Conservation (phyloP, 352 stramenopile genomes). For the Phytophthora chlamydospora region DNA sequence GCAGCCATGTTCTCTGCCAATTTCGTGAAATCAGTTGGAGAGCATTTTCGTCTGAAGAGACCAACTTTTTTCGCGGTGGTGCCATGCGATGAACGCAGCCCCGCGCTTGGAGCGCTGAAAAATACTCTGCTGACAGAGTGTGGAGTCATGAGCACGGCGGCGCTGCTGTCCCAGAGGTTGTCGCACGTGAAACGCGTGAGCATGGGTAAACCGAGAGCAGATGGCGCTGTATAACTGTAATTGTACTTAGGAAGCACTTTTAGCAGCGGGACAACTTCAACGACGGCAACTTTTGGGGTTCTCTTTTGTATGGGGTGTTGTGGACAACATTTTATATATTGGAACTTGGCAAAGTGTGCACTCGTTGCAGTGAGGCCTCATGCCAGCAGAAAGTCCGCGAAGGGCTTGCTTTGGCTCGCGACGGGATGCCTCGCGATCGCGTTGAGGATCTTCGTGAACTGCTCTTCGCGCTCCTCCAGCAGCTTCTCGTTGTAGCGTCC, state of each 20-base stretch:
- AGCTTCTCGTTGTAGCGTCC: slow-evolving; percentile 48
- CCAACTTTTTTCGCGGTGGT: no score
- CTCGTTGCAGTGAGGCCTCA: not conserved
- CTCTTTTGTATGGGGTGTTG: not conserved
- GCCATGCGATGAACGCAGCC: no score
- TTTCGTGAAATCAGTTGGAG: no score
- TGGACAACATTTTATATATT: not conserved
- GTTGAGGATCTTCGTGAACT: slow-evolving; percentile 72
- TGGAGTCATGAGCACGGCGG: not conserved
- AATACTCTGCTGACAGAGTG: not conserved
- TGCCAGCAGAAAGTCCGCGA: slow-evolving; percentile 52
- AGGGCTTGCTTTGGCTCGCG: slow-evolving; percentile 41
- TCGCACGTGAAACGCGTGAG: slow-evolving; percentile 1
- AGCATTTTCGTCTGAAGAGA: no score
- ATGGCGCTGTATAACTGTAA: slow-evolving; percentile 12
- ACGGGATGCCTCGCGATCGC: slow-evolving; percentile 61
- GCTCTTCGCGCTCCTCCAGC: slow-evolving; percentile 54
- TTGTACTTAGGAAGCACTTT: not conserved
- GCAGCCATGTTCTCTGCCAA: slow-evolving; percentile 28
- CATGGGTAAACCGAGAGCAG: slow-evolving; percentile 9
- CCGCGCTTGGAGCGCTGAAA: no score
- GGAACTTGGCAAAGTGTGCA: not conserved
- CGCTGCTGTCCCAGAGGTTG: slow-evolving; percentile 1
- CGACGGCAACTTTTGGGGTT: not conserved
- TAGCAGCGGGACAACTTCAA: slow-evolving; percentile 20